Base-by-base conservation (phyloP, 2,329 filamentous ascomycete species). In the Graphilbum ipis-grandicollis region DNA sequence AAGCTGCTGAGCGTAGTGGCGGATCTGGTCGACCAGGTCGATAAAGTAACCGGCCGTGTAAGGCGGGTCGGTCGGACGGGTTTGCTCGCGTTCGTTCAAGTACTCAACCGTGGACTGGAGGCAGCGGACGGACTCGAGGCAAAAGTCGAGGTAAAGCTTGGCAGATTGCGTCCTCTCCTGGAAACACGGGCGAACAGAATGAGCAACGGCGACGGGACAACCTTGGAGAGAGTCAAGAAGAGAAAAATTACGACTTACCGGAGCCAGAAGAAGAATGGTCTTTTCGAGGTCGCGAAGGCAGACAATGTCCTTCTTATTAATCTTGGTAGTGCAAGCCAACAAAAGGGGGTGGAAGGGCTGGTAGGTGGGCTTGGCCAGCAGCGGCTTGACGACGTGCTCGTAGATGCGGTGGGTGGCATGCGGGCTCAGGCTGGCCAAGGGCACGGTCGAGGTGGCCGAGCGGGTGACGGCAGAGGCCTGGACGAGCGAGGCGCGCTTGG, bases 31-130 rank as follows among this genome's bases (percentile, higher is more conserved):
- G 56, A 92, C 78, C 43, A 96, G 75, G 63, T 96, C 88, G 61
- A 94, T 79, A 56, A 94, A 94, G 61, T 96, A 96, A 54, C 83
- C 83, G 69, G 81, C 84, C 68, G 79, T 90, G 66, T 94, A 96
- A 47, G 85, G 84, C 50, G 80, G 77, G 58, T 96, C 88, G 58
- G 73, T 66, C 41, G 82, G 79, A 55, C 83, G 75, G 47, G 78
- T 77, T 61, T 88, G 82, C 56, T 96, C 86, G 54, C 75, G 75
- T 54, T 92, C 84, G 65, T 73, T 78, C 46, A 94, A 68, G 57
- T 79, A 78, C 57, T 84, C 77, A 57, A 92, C 82, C 41, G 84
- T 90, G 45, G 83, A 78, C 65, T 92, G 81, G 54, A 93, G 77
- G 60, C 85, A 90, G 57, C 75, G 77, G 55, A 94, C 83, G 45